phyloP scores from a whole-genome alignment of 2,329 filamentous ascomycete species.

The Colletotrichum sublineola region DNA sequence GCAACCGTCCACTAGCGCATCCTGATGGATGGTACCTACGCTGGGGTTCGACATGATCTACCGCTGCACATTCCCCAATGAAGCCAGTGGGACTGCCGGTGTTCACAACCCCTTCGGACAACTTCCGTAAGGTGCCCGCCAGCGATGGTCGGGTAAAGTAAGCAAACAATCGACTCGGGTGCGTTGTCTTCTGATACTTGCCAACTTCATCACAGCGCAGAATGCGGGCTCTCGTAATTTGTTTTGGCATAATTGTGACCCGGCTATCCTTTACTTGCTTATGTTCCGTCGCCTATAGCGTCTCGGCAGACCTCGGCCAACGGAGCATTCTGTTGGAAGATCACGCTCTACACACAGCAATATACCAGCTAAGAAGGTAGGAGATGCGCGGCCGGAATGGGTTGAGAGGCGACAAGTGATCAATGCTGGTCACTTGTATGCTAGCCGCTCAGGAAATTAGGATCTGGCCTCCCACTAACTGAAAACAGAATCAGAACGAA shows the following conservation, averaged over 20 bases:
- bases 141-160: background rate
- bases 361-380: background rate
- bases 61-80: background rate
- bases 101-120: slow-evolving; percentile 13
- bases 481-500: background rate
- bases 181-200: background rate
- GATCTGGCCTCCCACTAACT: too few species aligned
- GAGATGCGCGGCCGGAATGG: background rate
- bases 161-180: background rate
- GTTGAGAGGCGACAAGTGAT: background rate
- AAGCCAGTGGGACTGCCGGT: background rate
- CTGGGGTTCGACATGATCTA: background rate
- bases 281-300: background rate
- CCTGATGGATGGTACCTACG: background rate
- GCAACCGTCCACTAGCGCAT: background rate
- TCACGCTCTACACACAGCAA: too few species aligned
- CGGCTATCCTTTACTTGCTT: background rate
- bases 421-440: background rate
- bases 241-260: background rate
- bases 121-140: slow-evolving; percentile 4
- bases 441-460: background rate
- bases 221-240: background rate
- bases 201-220: background rate
- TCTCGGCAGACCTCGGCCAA: background rate
- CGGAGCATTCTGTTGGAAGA: background rate